A percentile compares a stretch with the other conserved stretches of the same genome.
Conservation (phyloP, 352 stramenopile species). For the Phytophthora rubi region DNA sequence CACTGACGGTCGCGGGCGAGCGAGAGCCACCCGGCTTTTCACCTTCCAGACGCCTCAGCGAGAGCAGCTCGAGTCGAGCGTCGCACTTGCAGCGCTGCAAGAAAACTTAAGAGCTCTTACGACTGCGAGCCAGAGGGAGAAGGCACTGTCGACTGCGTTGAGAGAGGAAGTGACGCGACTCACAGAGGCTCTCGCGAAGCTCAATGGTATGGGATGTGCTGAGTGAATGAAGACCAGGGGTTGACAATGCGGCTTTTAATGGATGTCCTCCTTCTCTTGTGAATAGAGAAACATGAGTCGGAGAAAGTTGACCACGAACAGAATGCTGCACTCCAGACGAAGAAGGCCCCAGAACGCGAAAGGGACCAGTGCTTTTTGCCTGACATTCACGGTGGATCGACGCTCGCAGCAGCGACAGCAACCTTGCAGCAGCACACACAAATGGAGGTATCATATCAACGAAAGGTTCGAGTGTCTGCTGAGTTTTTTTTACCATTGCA, state of each 20-base stretch:
- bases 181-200: constrained; percentile 33
- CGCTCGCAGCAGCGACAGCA: constrained; percentile 32
- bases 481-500: neutral
- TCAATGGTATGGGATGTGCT: constrained; percentile 37
- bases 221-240: neutral
- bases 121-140: constrained; percentile 55
- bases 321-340: constrained; percentile 29
- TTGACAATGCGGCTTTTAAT: neutral
- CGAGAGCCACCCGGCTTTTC: constrained; percentile 30
- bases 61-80: constrained; percentile 42
- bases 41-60: constrained; percentile 30
- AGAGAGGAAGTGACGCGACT: constrained; percentile 48
- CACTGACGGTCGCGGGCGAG: neutral
- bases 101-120: constrained; percentile 58
- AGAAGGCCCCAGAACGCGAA: constrained; percentile 27
- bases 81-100: constrained; percentile 44
- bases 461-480: constrained; percentile 44
- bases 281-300: constrained; percentile 47
- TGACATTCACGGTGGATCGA: constrained; percentile 42
- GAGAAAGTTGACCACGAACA: constrained; percentile 65
- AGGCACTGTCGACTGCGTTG: constrained; percentile 46
- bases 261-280: neutral
- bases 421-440: constrained; percentile 73
- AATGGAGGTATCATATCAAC: constrained; percentile 69
- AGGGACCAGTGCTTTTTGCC: constrained; percentile 41